Conservation (phyloP, 148 eudicot species). For the Camellia sinensis region DNA sequence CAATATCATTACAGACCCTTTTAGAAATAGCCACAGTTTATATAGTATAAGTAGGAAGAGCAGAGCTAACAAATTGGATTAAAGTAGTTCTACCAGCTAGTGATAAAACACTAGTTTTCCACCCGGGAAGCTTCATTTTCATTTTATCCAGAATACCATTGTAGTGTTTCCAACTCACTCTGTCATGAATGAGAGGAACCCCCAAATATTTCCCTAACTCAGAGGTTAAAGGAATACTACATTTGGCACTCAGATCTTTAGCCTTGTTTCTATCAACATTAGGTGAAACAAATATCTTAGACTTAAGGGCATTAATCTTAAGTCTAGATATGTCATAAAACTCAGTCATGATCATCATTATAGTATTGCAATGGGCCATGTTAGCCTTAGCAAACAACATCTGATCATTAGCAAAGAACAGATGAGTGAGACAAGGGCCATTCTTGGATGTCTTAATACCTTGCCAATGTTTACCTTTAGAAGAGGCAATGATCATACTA, state of each 20-base stretch:
- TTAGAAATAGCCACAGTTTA: too few relatives aligned
- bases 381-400: not conserved
- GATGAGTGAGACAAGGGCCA: not conserved
- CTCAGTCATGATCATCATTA: not conserved
- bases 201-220: not conserved
- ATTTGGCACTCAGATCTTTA: not conserved
- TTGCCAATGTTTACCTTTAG: not conserved
- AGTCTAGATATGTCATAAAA: not conserved
- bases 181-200: not conserved
- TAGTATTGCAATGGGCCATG: not conserved
- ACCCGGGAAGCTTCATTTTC: not conserved
- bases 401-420: conserved; percentile 8
- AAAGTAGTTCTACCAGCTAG: not conserved
- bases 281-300: not conserved
- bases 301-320: not conserved
- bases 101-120: not conserved
- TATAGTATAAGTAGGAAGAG: not conserved
- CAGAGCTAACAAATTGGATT: not conserved
- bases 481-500: not conserved
- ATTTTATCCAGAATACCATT: not conserved
- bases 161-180: not conserved
- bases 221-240: not conserved
- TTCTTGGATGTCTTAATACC: not conserved
- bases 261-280: not conserved
- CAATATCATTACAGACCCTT: not conserved